phyloP scores from a whole-genome alignment of 2,329 filamentous ascomycete species.

The Scolecobasidium constrictum region DNA sequence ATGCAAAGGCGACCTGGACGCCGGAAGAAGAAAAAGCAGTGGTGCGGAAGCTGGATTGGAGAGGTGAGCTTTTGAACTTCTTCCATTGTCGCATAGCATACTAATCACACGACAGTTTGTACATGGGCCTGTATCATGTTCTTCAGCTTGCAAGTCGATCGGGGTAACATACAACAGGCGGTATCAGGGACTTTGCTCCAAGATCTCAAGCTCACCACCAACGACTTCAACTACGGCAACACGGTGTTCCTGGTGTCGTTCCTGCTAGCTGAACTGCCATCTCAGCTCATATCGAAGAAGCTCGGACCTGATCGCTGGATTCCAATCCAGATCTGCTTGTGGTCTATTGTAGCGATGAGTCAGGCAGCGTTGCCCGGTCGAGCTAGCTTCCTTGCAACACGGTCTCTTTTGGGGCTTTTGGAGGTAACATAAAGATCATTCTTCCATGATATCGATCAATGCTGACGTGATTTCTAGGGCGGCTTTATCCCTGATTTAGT shows the following conservation, averaged over 20 bases:
- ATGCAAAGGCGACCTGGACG: slow-evolving; percentile 30
- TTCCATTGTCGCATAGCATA: neutral
- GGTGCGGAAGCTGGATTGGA: slow-evolving; percentile 21
- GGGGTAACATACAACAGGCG: slow-evolving; percentile 16
- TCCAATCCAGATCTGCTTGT: slow-evolving; percentile 29
- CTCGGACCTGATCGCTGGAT: slow-evolving; percentile 27
- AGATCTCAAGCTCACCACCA: slow-evolving; percentile 16
- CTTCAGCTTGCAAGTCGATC: slow-evolving; percentile 36
- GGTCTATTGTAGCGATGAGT: slow-evolving; percentile 29
- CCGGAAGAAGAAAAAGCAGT: slow-evolving; percentile 15
- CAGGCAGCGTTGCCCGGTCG: slow-evolving; percentile 28
- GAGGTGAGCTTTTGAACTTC: slow-evolving; percentile 27
- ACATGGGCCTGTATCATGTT: slow-evolving; percentile 39
- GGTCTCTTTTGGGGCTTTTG: slow-evolving; percentile 34
- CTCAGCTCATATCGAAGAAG: slow-evolving; percentile 17
- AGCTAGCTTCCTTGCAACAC: slow-evolving; percentile 30
- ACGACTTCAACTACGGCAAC: slow-evolving; percentile 17
- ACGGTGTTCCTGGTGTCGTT: slow-evolving; percentile 16
- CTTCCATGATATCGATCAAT: neutral
- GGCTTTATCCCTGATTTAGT: slow-evolving; percentile 34
- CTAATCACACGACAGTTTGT: slow-evolving; percentile 27
- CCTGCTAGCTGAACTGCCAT: slow-evolving; percentile 17
- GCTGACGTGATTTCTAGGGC: slow-evolving; percentile 27
- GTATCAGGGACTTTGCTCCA: slow-evolving; percentile 17
- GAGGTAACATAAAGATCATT: slow-evolving; percentile 15